Percentiles rank a stretch among this genome's conserved stretches.
phyloP scores from a whole-genome alignment of 2,329 filamentous ascomycete genomes.

The Monilinia fructicola region DNA sequence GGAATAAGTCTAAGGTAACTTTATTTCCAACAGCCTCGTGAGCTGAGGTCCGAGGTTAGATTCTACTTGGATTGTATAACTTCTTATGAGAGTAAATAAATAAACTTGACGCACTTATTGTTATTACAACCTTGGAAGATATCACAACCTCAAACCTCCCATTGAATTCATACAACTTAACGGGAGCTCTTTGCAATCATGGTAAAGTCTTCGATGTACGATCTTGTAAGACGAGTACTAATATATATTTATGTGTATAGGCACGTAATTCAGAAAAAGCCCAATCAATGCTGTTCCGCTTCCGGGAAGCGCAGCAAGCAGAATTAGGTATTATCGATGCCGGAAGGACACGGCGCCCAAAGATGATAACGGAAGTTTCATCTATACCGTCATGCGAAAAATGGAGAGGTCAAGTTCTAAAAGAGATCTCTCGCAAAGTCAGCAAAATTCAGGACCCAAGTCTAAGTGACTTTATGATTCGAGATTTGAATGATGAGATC shows the following conservation, averaged over 20 bases:
- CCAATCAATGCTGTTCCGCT: constrained; percentile 99
- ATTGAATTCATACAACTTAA: background rate
- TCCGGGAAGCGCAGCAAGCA: constrained; percentile 94
- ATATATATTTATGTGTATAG: constrained; percentile 46
- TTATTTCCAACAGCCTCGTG: constrained; percentile 23
- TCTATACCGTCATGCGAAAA: constrained; percentile 88
- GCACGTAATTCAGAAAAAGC: constrained; percentile 98
- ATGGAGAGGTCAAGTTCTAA: constrained; percentile 96
- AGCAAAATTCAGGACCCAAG: constrained; percentile 89
- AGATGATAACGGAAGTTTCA: constrained; percentile 83
- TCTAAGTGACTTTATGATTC: constrained; percentile 94
- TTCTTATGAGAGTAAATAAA: background rate
- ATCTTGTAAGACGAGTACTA: constrained; percentile 18
- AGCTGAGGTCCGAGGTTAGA: constrained; percentile 8
- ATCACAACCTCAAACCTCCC: background rate
- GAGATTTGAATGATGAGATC: constrained; percentile 98
- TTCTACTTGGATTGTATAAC: background rate
- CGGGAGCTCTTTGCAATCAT: constrained; percentile 32
- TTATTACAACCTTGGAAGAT: too few relatives aligned
- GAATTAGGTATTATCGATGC: constrained; percentile 96
- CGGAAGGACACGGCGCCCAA: constrained; percentile 83
- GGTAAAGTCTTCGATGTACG: constrained; percentile 28
- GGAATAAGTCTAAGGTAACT: constrained; percentile 4
- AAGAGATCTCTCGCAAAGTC: constrained; percentile 95
- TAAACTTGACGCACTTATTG: constrained; percentile 1